A percentile compares a stretch with the other conserved stretches of the same genome.
Conservation (phyloP, 169 alveolate species). For the Plasmodium falciparum region DNA sequence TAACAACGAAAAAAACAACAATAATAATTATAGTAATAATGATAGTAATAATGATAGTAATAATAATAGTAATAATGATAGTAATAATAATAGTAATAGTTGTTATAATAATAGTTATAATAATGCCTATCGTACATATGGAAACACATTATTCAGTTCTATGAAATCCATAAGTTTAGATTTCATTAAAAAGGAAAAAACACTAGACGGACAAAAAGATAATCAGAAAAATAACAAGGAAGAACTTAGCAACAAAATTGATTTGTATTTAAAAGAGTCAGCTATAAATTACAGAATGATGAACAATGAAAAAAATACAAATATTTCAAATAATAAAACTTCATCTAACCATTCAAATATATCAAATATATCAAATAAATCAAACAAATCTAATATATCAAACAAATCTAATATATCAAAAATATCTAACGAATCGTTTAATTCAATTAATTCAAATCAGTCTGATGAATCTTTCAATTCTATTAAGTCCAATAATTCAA, state of each 20-base stretch:
- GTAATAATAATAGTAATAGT: too few species aligned
- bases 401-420: too few species aligned
- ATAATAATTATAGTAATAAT: not conserved
- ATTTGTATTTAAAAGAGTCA: constrained; percentile 21
- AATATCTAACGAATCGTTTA: too few species aligned
- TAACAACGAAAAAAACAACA: not conserved
- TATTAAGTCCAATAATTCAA: too few species aligned
- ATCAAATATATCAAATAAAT: too few species aligned
- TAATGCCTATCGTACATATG: constrained; percentile 41
- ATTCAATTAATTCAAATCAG: too few species aligned
- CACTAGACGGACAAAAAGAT: not conserved
- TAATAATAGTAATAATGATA: too few species aligned
- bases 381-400: too few species aligned
- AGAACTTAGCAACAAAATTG: constrained; percentile 3
- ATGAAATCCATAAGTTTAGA: constrained; percentile 34
- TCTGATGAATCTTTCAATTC: too few species aligned
- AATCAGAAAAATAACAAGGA: not conserved
- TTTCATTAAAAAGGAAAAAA: not conserved
- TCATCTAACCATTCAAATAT: too few species aligned
- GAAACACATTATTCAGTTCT: constrained; percentile 36
- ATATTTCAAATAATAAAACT: too few species aligned
- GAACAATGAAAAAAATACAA: not conserved
- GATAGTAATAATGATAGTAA: not conserved
- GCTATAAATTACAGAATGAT: constrained; percentile 4
- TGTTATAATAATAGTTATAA: not conserved